Conservation (phyloP, 768 basidiomycete genomes). For the Suillus variegatus region DNA sequence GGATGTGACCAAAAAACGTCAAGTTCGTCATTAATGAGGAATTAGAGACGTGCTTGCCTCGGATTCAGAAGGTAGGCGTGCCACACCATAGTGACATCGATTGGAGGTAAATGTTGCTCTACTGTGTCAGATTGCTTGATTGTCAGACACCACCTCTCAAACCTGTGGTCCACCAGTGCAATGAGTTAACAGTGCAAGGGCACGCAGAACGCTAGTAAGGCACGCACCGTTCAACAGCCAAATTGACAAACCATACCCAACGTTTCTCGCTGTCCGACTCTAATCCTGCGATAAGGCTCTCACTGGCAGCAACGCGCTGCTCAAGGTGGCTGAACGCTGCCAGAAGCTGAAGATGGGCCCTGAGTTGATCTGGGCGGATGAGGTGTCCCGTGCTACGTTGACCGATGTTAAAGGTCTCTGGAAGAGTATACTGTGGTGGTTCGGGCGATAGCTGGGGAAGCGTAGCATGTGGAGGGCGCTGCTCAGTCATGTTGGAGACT, state of each 20-base stretch:
- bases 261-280: conserved; percentile 29
- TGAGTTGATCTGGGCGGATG: conserved; percentile 28
- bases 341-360: conserved; percentile 31
- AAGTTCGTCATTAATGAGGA: background rate
- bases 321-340: conserved; percentile 28
- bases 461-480: conserved; percentile 63
- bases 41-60: conserved; percentile 20
- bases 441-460: conserved; percentile 34
- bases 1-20: background rate
- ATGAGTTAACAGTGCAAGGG: background rate
- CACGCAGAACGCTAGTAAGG: background rate
- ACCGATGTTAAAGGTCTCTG: conserved; percentile 18
- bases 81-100: conserved; percentile 44
- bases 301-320: conserved; percentile 17
- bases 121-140: conserved; percentile 6
- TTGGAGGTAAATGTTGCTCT: conserved; percentile 28
- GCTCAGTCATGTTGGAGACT: conserved; percentile 51
- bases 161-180: conserved; percentile 22
- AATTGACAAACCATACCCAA: conserved; percentile 39
- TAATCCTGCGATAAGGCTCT: conserved; percentile 10
- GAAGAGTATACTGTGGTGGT: conserved; percentile 15
- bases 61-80: conserved; percentile 43
- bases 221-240: conserved; percentile 38
- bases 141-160: conserved; percentile 33
- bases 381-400: conserved; percentile 11